Base-by-base conservation (phyloP, 352 stramenopile species). In the Pilasporangium apinafurcum region DNA sequence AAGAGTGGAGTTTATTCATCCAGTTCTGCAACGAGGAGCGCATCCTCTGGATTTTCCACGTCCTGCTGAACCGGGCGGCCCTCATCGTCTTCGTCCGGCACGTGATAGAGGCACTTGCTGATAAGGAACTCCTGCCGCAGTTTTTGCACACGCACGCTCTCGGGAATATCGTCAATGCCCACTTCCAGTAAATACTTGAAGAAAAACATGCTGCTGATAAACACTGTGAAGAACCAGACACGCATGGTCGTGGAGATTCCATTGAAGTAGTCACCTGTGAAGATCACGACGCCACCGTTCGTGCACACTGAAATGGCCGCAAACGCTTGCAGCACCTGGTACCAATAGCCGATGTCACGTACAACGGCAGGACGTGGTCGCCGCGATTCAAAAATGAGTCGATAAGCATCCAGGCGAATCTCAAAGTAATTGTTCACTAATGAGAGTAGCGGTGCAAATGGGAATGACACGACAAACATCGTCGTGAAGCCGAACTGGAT, bases 341-440 rank as follows among this genome's bases (percentile, higher is more conserved):
- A 95, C 92, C 92, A 98, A 53, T 95, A 91, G 43, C 92, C 91
- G 58, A 97, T 95, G 60, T 83, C 75, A 38, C 87, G 65, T 17
- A 92, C 80, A 29, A 78, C 82, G 29, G 69, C 65, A n/a, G 87
- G 82, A 12, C 82, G 79, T 18, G 85, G 79, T 25, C 88, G 80
- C 7, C 82, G 79, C 44, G 66, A 84, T 56, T 94, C 75, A 17
- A 77, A 77, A 44, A 91, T 53, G 13, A 97, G 59, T 26, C 92
- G 91, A 41, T 87, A 89, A 0, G 82, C 86, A 37, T 97, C 85
- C 16, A 95, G 65, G 40, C 92, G 82, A 49, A 96, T 93, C 59
- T 97, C 91, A 44, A 97, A 81, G 48, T 92, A 84, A 59, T 97
- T 96, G 48, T 96, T 95, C 38, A 96, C 51, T 48, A 94, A 92